phyloP scores from a whole-genome alignment of 2,329 filamentous ascomycete species.

The Trichoderma pleuroti region DNA sequence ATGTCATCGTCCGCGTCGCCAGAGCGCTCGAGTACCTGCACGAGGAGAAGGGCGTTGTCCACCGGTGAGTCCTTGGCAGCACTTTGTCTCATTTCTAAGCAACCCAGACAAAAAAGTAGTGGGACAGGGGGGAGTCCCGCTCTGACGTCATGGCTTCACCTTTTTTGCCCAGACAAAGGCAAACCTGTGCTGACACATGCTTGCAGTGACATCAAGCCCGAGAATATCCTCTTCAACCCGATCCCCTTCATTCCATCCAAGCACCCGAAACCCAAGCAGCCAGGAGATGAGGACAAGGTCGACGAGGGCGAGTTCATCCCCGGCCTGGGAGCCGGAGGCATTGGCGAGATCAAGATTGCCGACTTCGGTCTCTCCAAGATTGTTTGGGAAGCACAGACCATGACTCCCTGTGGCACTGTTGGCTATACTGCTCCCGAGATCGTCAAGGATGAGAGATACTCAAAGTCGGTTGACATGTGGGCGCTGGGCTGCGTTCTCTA shows the following conservation, averaged over 20 bases:
- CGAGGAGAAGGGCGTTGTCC: constrained; percentile 91
- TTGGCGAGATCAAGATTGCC: constrained; percentile 93
- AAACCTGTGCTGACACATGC: constrained; percentile 16
- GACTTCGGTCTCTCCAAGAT: constrained; percentile 98
- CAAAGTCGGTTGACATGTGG: constrained; percentile 99
- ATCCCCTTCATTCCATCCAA: constrained; percentile 77
- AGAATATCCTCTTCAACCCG: constrained; percentile 92
- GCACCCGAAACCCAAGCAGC: constrained; percentile 72
- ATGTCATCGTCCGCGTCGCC: constrained; percentile 95
- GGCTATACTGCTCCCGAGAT: constrained; percentile 98
- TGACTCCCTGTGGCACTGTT: constrained; percentile 98
- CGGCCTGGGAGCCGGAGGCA: constrained; percentile 81
- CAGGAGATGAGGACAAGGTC: constrained; percentile 94
- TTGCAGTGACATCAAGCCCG: constrained; percentile 90
- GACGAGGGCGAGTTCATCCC: constrained; percentile 91
- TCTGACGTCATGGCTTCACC: constrained; percentile 28
- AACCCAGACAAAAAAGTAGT: not conserved
- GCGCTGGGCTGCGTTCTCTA: constrained; percentile 94
- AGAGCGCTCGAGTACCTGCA: constrained; percentile 90
- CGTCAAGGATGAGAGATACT: constrained; percentile 97
- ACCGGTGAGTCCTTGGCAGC: constrained; percentile 64
- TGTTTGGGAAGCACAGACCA: constrained; percentile 96
- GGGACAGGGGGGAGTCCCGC: not conserved
- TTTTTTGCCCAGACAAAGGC: constrained; percentile 9
- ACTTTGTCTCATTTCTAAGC: constrained; percentile 8